Percentiles rank a stretch among this genome's conserved stretches.
Conservation (phyloP, 257 asterid species). For the Solanum sejunctum region DNA sequence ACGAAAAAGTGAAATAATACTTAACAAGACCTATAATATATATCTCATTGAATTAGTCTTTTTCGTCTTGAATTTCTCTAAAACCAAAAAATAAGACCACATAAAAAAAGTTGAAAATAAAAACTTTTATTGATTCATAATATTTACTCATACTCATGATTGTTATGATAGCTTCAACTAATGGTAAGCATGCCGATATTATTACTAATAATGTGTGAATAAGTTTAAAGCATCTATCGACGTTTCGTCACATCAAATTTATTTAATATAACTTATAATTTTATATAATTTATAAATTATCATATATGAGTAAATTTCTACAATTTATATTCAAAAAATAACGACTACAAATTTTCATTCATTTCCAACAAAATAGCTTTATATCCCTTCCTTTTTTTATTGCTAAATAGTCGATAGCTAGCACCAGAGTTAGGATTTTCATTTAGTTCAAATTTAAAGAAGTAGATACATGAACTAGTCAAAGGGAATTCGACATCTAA, state of each 20-base stretch:
- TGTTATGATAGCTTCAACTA: not conserved
- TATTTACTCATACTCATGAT: not conserved
- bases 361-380: not conserved
- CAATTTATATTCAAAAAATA: no score
- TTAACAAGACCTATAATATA: not conserved
- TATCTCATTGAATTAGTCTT: no score
- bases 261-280: not conserved
- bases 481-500: no score
- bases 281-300: not conserved
- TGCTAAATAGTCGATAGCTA: not conserved
- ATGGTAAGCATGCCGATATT: not conserved
- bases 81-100: not conserved
- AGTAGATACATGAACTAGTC: no score
- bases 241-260: not conserved
- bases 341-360: not conserved
- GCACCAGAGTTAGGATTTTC: no score
- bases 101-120: not conserved
- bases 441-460: no score
- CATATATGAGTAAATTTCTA: not conserved
- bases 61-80: no score
- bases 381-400: not conserved
- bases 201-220: not conserved
- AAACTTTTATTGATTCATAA: not conserved
- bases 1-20: not conserved
- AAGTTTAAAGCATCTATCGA: not conserved